Conservation (phyloP, 805 yeast genomes). For the Lachancea nothofagi region DNA sequence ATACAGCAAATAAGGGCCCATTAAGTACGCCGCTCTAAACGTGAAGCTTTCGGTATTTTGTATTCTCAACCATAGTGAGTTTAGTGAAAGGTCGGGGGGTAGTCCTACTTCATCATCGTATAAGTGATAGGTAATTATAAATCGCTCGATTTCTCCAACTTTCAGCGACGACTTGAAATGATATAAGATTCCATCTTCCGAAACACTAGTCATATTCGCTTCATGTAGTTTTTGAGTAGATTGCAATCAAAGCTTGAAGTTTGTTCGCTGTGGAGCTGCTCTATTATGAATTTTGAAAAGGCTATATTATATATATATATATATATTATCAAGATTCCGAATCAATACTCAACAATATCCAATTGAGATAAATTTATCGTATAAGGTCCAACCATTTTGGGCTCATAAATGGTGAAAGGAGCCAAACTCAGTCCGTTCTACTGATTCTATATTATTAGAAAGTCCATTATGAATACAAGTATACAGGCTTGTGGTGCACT, state of each 20-base stretch:
- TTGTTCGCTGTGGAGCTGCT: neutral
- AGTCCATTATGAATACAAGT: too few relatives aligned
- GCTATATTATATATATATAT: neutral
- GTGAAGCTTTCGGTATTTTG: conserved; percentile 49
- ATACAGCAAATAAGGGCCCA: conserved; percentile 73
- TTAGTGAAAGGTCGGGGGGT: conserved; percentile 24
- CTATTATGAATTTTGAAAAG: neutral
- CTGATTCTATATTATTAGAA: too few relatives aligned
- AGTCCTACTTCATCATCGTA: conserved; percentile 27
- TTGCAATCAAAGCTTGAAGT: neutral
- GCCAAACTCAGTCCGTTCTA: too few relatives aligned
- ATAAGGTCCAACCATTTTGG: too few relatives aligned
- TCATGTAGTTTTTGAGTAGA: neutral
- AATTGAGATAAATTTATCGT: too few relatives aligned
- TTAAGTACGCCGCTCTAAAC: conserved; percentile 60
- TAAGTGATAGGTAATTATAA: conserved; percentile 45
- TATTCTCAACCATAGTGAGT: conserved; percentile 49
- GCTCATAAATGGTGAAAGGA: too few relatives aligned
- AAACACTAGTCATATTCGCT: conserved; percentile 1
- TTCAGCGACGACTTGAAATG: conserved; percentile 42
- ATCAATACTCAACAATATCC: too few relatives aligned
- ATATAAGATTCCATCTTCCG: conserved; percentile 26
- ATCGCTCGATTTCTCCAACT: conserved; percentile 58
- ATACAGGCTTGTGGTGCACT: too few relatives aligned
- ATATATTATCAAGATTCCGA: neutral